Evolutionary conservation across 768 basidiomycete genomes (phyloP).

Genomic region (Rhizopogon vulgaris): DNA sequence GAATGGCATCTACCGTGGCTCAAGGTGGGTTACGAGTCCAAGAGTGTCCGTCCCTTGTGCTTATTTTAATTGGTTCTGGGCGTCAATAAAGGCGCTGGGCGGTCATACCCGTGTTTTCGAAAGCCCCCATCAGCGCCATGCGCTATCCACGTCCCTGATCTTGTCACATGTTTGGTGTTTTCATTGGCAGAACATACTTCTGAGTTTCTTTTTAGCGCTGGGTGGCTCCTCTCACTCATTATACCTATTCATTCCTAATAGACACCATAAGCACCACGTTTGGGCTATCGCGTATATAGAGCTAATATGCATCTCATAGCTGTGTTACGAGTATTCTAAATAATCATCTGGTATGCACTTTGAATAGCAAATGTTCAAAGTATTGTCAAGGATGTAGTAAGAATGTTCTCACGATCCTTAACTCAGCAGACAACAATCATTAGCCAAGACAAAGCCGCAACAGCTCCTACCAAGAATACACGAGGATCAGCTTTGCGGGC

Average conservation of each 20-base stretch:
- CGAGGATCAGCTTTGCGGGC: constrained; percentile 10
- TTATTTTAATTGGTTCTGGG: not conserved
- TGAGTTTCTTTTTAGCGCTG: not conserved
- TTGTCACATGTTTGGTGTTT: not conserved
- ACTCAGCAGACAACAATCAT: not conserved
- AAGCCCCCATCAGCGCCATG: not conserved
- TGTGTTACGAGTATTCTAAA: not conserved
- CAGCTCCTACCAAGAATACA: not conserved
- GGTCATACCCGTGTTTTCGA: not conserved
- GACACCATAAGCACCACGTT: not conserved
- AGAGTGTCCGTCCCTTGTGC: not conserved
- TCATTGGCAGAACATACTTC: not conserved
- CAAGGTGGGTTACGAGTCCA: not conserved
- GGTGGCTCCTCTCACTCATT: not conserved
- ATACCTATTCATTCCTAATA: not conserved
- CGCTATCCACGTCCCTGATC: not conserved
- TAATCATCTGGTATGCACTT: not conserved
- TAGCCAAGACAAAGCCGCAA: not conserved
- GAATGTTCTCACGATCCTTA: no score
- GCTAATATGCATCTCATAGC: not conserved
- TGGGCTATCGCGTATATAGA: not conserved
- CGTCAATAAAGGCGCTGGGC: not conserved
- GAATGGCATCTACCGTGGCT: no score
- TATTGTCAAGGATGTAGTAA: no score
- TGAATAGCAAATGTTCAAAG: no score